Evolutionary conservation across 345 rosid genomes (phyloP).

Genomic region (Microcos paniculata): DNA sequence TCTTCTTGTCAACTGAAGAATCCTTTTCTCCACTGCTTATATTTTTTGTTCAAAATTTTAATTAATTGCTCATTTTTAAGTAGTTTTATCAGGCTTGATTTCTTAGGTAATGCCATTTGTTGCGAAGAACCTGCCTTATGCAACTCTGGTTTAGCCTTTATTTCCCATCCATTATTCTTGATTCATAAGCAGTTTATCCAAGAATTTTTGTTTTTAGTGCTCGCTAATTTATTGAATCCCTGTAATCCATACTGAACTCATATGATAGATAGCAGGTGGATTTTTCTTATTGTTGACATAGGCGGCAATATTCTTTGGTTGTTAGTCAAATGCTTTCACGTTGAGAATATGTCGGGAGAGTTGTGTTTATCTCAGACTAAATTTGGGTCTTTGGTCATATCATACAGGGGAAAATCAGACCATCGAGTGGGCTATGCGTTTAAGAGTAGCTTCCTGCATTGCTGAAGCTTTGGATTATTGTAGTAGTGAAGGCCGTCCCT

Average conservation of each 20-base stretch:
- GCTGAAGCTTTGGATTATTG: slow-evolving; percentile 96
- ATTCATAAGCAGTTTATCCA: not conserved
- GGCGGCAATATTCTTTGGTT: not conserved
- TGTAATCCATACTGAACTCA: not conserved
- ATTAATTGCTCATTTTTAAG: slow-evolving; percentile 3
- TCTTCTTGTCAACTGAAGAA: not conserved
- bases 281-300: not conserved
- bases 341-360: not conserved
- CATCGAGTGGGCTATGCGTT: slow-evolving; percentile 92
- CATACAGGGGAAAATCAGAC: slow-evolving; percentile 93
- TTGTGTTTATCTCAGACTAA: slow-evolving; percentile 17
- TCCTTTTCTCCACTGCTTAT: not conserved
- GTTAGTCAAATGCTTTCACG: not conserved
- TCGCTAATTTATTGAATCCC: not conserved
- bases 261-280: not conserved
- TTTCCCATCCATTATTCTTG: not conserved
- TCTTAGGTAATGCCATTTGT: slow-evolving; percentile 6
- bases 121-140: not conserved
- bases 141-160: not conserved
- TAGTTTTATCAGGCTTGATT: not conserved
- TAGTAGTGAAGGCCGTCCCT: slow-evolving; percentile 68
- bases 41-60: slow-evolving; percentile 2
- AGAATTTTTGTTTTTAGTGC: not conserved
- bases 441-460: slow-evolving; percentile 82
- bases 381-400: slow-evolving; percentile 19